phyloP scores from a whole-genome alignment of 2,329 filamentous ascomycete genomes.

The Botryotinia calthae region DNA sequence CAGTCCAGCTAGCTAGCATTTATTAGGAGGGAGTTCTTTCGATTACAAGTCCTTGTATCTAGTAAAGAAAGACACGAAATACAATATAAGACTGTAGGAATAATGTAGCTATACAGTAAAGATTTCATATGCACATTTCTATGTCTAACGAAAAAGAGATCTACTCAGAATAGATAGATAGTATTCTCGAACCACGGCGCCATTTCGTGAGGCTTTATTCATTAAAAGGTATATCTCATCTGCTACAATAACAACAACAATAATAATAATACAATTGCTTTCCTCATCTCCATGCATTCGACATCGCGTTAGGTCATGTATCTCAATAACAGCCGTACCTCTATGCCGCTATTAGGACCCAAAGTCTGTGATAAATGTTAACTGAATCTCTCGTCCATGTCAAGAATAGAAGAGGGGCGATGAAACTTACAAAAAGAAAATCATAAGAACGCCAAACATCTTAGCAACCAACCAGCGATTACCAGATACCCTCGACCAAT shows the following conservation, averaged over 20 bases:
- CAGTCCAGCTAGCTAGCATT: no score
- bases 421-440: constrained; percentile 70
- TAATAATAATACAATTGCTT: constrained; percentile 3
- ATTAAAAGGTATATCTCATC: constrained; percentile 15
- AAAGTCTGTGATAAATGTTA: constrained; percentile 29
- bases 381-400: neutral
- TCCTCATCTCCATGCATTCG: neutral
- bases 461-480: constrained; percentile 94
- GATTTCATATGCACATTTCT: no score
- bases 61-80: no score
- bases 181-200: neutral
- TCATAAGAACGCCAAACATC: constrained; percentile 90
- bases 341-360: constrained; percentile 32
- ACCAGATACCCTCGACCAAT: constrained; percentile 90
- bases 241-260: neutral
- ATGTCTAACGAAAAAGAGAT: no score
- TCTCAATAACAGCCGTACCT: neutral
- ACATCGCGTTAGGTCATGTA: neutral
- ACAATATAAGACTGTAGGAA: no score
- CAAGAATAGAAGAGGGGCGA: neutral
- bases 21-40: no score
- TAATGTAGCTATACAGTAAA: no score
- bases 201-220: constrained; percentile 1
- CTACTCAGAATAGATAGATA: no score
- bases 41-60: no score